Evolutionary conservation across 768 basidiomycete genomes (phyloP).

Genomic region (Tephrocybe sp.): DNA sequence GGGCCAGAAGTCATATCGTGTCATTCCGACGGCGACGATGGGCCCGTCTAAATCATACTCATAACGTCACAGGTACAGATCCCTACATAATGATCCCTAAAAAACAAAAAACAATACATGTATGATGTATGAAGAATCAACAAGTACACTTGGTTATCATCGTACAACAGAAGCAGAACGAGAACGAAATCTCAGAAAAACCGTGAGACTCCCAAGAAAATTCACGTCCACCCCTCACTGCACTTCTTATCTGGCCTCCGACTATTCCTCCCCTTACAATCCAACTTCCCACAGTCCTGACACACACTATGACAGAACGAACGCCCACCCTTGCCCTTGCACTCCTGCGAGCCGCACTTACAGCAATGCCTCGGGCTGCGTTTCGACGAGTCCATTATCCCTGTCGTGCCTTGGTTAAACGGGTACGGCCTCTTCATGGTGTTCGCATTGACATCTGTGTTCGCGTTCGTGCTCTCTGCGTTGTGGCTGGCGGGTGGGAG

Average conservation of each 20-base stretch:
- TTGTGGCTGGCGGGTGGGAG: slow-evolving; percentile 12
- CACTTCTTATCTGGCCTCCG: slow-evolving; percentile 77
- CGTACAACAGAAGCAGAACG: no score
- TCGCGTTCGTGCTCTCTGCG: no score
- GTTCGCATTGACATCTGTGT: background rate
- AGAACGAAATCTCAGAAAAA: no score
- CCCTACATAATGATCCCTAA: no score
- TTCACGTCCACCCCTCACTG: slow-evolving; percentile 46
- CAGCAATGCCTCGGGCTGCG: slow-evolving; percentile 74
- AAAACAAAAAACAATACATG: no score
- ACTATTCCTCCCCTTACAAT: slow-evolving; percentile 77
- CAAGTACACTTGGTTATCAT: no score
- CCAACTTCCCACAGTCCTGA: slow-evolving; percentile 81
- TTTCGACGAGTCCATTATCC: slow-evolving; percentile 45
- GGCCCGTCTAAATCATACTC: no score
- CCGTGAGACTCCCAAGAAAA: no score
- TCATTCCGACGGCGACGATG: no score
- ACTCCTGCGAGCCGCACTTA: slow-evolving; percentile 80
- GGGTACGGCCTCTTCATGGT: slow-evolving; percentile 25
- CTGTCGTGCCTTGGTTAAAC: slow-evolving; percentile 16
- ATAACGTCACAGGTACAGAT: no score
- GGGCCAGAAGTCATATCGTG: no score
- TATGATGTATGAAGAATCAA: no score
- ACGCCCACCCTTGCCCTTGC: slow-evolving; percentile 82
- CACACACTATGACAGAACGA: slow-evolving; percentile 72